Base-by-base conservation (phyloP, 345 rosid species). In the Nasturtium officinale region DNA sequence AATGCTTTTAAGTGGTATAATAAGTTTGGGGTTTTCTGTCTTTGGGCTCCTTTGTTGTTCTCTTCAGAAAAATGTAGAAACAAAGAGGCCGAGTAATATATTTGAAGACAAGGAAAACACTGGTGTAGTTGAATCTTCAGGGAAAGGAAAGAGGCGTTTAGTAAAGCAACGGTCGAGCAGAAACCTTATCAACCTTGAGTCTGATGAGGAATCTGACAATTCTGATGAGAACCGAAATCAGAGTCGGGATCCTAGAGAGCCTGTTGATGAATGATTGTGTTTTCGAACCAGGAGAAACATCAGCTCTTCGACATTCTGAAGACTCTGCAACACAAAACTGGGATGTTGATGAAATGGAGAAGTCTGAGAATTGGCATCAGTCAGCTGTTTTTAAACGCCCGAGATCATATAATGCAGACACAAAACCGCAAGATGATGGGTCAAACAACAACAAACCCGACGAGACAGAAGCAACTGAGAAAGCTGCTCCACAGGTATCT, bases 401-500 rank as follows among this genome's bases (percentile, higher is more conserved):
- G 20, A 73, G 62, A 80, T 37, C 81, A 20, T 37, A 40, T 28
- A 47, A 0, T 7, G 1, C 13, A 28, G 48, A 56, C 25, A 71
- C 4, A 56, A 37, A 33, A 48, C 72, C 2, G 26, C 77, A 74
- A 21, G 81, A 78, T 51, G 61, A 61, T 26, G 61, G 61, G 35
- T 42, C 79, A 18, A 74, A 65, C 38, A 21, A 20, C 68, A 65
- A 72, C 56, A 77, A 77, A 66, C 40, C 29, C 17, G 42, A 71
- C 61, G 74, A 71, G 30, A 45, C 21, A 9, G 76, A 33, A 67
- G 80, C 71, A 40, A 74, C 65, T 38, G 76, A 80, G 54, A 56
- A 69, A 53, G 65, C 73, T 67, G 72, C 90, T 70, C 10, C 67
- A 52, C 87, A 88, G 9, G 82, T 90, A 66, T 90, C 99, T 20